These are phyloP conservation scores for Nectriaceae sp. DNA, from an alignment of 2,329 filamentous ascomycete genomes.

Conservation along the genomic window DNA sequence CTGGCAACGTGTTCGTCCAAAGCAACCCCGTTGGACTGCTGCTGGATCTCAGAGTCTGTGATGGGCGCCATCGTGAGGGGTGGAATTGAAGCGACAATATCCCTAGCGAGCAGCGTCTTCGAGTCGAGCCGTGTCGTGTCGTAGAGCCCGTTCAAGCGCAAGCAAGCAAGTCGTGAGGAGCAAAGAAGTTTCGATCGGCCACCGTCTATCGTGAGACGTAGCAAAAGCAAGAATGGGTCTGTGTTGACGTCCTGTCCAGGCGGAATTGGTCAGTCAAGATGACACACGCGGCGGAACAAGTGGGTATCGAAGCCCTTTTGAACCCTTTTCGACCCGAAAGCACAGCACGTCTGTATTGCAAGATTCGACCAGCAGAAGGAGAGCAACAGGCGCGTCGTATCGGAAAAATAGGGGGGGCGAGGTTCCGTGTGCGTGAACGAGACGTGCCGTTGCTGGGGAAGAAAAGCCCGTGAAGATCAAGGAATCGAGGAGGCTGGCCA, in stretches of 20 bases:
- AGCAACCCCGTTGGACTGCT: slow-evolving; percentile 34
- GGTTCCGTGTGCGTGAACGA: background rate
- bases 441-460: background rate
- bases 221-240: background rate
- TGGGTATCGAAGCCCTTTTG: slow-evolving; percentile 3
- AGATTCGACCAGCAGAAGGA: background rate
- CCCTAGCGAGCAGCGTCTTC: too few species aligned
- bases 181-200: background rate
- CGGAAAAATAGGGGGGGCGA: background rate
- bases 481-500: slow-evolving; percentile 11
- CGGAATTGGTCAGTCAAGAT: slow-evolving; percentile 20
- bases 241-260: slow-evolving; percentile 17
- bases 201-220: background rate
- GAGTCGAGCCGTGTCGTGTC: background rate
- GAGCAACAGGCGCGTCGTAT: background rate
- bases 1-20: slow-evolving; percentile 34
- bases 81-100: background rate
- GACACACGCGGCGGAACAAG: slow-evolving; percentile 19
- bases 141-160: background rate
- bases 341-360: background rate
- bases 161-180: background rate
- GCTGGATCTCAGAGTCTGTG: slow-evolving; percentile 30
- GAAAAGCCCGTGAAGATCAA: background rate
- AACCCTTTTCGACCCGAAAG: background rate
- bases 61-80: slow-evolving; percentile 39